Percentiles rank a stretch among this genome's conserved stretches.
These are phyloP conservation scores for Dictyostelium capitatum DNA, from an alignment of 78 protist species.

Conservation along the genomic window DNA sequence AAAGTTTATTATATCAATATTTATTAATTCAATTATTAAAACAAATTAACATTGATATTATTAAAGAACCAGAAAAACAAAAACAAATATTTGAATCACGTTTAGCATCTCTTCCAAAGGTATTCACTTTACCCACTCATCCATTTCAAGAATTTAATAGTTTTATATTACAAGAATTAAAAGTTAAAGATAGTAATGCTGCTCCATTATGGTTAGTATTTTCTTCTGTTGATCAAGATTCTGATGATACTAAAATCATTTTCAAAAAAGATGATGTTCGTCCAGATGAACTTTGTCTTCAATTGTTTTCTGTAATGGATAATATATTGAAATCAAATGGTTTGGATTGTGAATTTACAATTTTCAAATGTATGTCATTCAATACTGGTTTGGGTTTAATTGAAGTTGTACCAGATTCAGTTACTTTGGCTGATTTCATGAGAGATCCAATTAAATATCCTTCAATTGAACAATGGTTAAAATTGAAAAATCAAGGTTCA, in stretches of 20 bases:
- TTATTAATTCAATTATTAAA: slow-evolving; percentile 35
- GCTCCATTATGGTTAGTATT: slow-evolving; percentile 96
- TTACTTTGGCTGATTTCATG: slow-evolving; percentile 90
- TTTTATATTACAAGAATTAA: slow-evolving; percentile 52
- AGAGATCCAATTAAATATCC: slow-evolving; percentile 37
- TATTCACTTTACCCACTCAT: slow-evolving; percentile 60
- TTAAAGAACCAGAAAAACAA: slow-evolving; percentile 67
- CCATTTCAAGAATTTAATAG: slow-evolving; percentile 52
- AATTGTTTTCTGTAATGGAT: slow-evolving; percentile 93
- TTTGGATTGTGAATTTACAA: slow-evolving; percentile 86
- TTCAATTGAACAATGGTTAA: slow-evolving; percentile 86
- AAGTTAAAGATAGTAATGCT: slow-evolving; percentile 75
- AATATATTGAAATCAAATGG: slow-evolving; percentile 85
- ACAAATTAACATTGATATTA: slow-evolving; percentile 63
- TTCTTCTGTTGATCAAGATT: slow-evolving; percentile 73
- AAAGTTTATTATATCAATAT: slow-evolving; percentile 55
- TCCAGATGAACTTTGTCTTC: slow-evolving; percentile 97
- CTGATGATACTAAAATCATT: slow-evolving; percentile 67
- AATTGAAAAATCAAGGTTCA: slow-evolving; percentile 36
- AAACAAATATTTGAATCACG: slow-evolving; percentile 42
- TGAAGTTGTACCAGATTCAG: slow-evolving; percentile 93
- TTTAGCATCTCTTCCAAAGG: slow-evolving; percentile 15
- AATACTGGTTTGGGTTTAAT: slow-evolving; percentile 93
- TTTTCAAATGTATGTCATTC: slow-evolving; percentile 87
- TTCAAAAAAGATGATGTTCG: slow-evolving; percentile 97